These are phyloP conservation scores for Tetrapisispora nanseiensis DNA, from an alignment of 805 yeast genomes.

Conservation along the genomic window DNA sequence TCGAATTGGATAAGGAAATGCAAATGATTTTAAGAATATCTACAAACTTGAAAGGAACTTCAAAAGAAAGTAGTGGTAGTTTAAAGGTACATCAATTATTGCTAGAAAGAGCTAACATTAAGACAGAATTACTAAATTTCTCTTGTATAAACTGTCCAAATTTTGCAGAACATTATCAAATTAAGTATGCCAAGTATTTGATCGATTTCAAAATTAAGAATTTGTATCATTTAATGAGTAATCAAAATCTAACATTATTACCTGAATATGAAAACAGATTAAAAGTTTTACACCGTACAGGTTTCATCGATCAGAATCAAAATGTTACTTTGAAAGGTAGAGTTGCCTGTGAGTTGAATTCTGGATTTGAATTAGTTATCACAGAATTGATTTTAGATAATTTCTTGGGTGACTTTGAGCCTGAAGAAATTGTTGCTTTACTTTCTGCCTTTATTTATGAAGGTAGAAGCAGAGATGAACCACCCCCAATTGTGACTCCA, in stretches of 20 bases:
- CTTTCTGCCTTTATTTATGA: constrained; percentile 89
- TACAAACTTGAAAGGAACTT: constrained; percentile 18
- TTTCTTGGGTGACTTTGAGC: constrained; percentile 84
- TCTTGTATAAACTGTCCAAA: constrained; percentile 31
- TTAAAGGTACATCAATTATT: constrained; percentile 25
- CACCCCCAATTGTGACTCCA: constrained; percentile 58
- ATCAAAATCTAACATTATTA: constrained; percentile 77
- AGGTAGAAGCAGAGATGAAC: constrained; percentile 56
- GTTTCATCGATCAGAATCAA: constrained; percentile 64
- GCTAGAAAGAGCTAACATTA: constrained; percentile 22
- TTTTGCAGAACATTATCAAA: constrained; percentile 37
- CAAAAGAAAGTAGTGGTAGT: constrained; percentile 22
- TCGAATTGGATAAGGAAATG: constrained; percentile 18
- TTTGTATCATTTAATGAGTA: constrained; percentile 58
- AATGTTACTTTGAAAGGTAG: constrained; percentile 76
- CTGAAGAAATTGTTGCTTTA: constrained; percentile 94
- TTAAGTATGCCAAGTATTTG: constrained; percentile 36
- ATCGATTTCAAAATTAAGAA: constrained; percentile 43
- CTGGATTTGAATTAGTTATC: constrained; percentile 83
- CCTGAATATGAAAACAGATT: constrained; percentile 93
- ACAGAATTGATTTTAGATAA: constrained; percentile 88
- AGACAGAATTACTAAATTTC: constrained; percentile 11
- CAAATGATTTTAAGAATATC: constrained; percentile 16
- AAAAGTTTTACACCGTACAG: constrained; percentile 65
- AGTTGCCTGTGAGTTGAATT: constrained; percentile 84